Base-by-base conservation (phyloP, 2,329 filamentous ascomycete genomes). In the Botrytis medusae region DNA sequence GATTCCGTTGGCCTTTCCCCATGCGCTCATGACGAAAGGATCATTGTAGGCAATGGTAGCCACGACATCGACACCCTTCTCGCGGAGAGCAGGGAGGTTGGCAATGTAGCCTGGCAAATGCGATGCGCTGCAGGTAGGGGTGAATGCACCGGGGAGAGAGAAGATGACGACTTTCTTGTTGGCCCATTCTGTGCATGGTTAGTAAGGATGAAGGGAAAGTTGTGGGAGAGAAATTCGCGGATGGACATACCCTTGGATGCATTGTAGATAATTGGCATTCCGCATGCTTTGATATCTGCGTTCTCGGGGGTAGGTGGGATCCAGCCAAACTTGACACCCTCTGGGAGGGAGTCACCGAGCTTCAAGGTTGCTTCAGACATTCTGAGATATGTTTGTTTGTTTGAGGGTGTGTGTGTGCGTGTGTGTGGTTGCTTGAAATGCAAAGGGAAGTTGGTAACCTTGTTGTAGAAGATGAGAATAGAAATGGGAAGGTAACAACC, bases 271-370 rank as follows among this genome's bases (percentile, higher is more conserved):
- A 91, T 87, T 75, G 94, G 93, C 74, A 92, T 87, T 78, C 94
- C 94, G 83, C 95, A 97, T 76, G 88, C 86, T 71, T 89, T 93
- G 79, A 97, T 88, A 77, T 88, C 87, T 76, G 88, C 85, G 69
- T 85, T 88, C 79, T 95, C 93, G 73, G 88, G 85, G 22, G 90
- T 88, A 83, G 93, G 93, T 75, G 93, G 91, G 78, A 96, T 89
- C 87, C 95, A 96, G 80, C 90, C 92, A 87, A 98, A 98, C 83
- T 87, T 86, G 75, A 97, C 91, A 79, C 88, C 92, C 78, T 90
- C 85, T 78, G 95, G 95, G 87, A 98, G 95, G 82, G 86, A 86
- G 83, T 97, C 93, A 81, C 95, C 95, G 82, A 88, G 88, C 83
- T 95, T 80, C 72, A 79, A 74, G 68, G 75, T 72, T 75, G 62